These are phyloP conservation scores for Nothophoma quercina DNA, from an alignment of 2,329 filamentous ascomycete genomes.

Conservation along the genomic window DNA sequence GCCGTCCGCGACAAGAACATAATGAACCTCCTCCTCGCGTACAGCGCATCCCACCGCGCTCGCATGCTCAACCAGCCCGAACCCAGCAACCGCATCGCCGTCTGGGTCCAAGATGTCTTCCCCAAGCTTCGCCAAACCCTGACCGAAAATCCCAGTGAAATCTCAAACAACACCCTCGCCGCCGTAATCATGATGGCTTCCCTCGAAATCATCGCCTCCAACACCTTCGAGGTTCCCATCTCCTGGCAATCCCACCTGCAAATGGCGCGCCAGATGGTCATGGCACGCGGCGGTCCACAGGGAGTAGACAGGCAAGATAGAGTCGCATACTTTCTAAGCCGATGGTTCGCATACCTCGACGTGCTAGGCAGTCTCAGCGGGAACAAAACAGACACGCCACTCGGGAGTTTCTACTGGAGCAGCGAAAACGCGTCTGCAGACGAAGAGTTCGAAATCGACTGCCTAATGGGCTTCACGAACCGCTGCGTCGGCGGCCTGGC, in stretches of 20 bases:
- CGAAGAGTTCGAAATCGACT: slow-evolving; percentile 76
- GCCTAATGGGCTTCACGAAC: slow-evolving; percentile 80
- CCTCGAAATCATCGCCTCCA: slow-evolving; percentile 82
- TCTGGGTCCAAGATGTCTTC: slow-evolving; percentile 82
- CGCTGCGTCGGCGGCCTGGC: slow-evolving; percentile 75
- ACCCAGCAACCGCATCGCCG: slow-evolving; percentile 77
- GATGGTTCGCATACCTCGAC: slow-evolving; percentile 87
- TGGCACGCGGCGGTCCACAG: slow-evolving; percentile 68
- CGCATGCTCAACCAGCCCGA: slow-evolving; percentile 76
- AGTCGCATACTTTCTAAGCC: slow-evolving; percentile 75
- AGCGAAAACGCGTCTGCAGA: slow-evolving; percentile 58
- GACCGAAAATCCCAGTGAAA: slow-evolving; percentile 55
- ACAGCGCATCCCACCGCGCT: slow-evolving; percentile 83
- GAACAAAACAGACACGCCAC: slow-evolving; percentile 53
- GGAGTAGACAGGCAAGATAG: slow-evolving; percentile 58
- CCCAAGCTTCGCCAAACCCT: slow-evolving; percentile 74
- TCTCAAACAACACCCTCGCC: slow-evolving; percentile 77
- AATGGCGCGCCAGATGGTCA: slow-evolving; percentile 77
- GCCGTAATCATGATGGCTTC: slow-evolving; percentile 87
- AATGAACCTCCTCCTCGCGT: slow-evolving; percentile 78
- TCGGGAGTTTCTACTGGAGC: slow-evolving; percentile 54
- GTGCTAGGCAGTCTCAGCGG: slow-evolving; percentile 77
- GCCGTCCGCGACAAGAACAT: slow-evolving; percentile 74
- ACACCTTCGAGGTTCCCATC: slow-evolving; percentile 80
- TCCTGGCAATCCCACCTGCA: slow-evolving; percentile 82